phyloP scores from a whole-genome alignment of 768 basidiomycete species.

The Pulveroboletus frians region DNA sequence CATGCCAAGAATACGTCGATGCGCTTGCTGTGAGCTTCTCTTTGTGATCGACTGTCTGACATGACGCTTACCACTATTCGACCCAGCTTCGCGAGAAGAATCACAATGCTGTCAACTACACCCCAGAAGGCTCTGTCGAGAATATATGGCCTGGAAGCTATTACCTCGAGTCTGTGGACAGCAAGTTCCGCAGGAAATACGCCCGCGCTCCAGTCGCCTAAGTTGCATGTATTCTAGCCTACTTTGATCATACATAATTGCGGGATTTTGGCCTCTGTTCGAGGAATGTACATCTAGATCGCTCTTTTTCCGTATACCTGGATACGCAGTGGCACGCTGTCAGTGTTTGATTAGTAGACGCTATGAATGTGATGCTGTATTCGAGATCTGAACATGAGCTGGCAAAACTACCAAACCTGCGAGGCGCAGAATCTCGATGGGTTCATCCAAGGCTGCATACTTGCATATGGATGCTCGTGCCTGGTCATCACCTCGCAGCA shows the following conservation, averaged over 20 bases:
- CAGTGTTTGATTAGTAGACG: conserved; percentile 9
- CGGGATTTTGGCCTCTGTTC: not conserved
- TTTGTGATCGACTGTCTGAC: not conserved
- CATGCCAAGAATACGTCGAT: conserved; percentile 87
- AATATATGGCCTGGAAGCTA: conserved; percentile 93
- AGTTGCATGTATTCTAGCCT: conserved; percentile 2
- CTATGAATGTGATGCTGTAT: not conserved
- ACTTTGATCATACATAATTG: not conserved
- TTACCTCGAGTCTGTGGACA: conserved; percentile 88
- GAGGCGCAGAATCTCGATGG: no score
- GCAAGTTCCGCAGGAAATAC: conserved; percentile 91
- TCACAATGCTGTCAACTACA: conserved; percentile 85
- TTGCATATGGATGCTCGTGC: not conserved
- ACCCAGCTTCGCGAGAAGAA: conserved; percentile 91
- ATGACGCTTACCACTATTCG: not conserved
- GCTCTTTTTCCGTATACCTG: not conserved
- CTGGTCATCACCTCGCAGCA: not conserved
- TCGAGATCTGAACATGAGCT: not conserved
- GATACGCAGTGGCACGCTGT: conserved; percentile 1
- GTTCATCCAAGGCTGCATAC: no score
- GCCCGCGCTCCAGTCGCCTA: conserved; percentile 36
- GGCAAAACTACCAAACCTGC: no score
- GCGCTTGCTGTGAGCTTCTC: conserved; percentile 56
- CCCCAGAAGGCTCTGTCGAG: conserved; percentile 79
- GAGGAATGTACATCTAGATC: conserved; percentile 9